Base-by-base conservation (phyloP, 257 asterid genomes). In the Thymus quinquecostatus region DNA sequence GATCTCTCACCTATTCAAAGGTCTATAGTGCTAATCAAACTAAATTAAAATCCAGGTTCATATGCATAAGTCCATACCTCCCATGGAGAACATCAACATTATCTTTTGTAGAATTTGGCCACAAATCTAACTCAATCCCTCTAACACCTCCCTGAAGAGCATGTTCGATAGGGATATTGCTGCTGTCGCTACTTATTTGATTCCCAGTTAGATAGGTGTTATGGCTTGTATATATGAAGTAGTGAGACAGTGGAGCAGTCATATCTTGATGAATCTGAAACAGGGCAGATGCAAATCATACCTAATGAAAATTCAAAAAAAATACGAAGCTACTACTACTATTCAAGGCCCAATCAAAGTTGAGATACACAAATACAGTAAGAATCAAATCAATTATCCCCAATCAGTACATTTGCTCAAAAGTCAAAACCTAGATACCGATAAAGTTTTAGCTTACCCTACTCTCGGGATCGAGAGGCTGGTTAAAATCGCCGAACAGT, bases 151-250 rank as follows among this genome's bases (percentile, higher is more conserved):
- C 66, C 33, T 71, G 79, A 38, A 90, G 84, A 30, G 96, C 91
- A 14, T 56, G 69, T 53, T 85, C 78, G 72, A 88, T 83, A 6
- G 96, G 97, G 29, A 65, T 67, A 66, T 85, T 93, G 67, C 96
- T 90, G 82, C 91, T 80, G 55, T 79, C 89, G 50, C 97, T 90
- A 64, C 94, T 87, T 28, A 88, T 74, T 58, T 90, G 97, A 64
- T 91, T 91, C 64, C 96, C 97, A 13, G 94, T 91, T 75, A 91
- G 69, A 84, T 91, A 88, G 49, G 97, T 79, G 83, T 88, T 91
- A 77, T 91, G 97, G 70, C 92, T 86, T 14, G 91, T 91, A 64
- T 80, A 88, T 70, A 91, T 84, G 64, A 79, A 91, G 83, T 88
- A 91, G 78, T 91, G 92, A 64, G 96, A 83, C 61, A 90, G 71